phyloP scores from a whole-genome alignment of 257 asterid genomes.

The Verbascum thapsus region DNA sequence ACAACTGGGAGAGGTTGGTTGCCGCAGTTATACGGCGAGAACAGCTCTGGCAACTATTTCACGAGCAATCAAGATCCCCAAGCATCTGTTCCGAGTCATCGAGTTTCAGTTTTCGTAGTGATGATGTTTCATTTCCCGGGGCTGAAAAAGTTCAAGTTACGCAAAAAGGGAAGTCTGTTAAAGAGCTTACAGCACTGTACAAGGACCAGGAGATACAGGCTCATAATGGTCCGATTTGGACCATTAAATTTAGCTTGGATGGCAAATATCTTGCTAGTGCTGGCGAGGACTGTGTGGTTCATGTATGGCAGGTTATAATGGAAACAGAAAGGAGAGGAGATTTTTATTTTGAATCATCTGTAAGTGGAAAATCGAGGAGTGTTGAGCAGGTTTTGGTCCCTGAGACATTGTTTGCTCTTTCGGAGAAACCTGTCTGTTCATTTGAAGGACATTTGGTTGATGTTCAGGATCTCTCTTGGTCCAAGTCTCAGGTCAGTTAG shows the following conservation, averaged over 20 bases:
- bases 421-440: constrained; percentile 86
- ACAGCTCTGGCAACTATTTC: no score
- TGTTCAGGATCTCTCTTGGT: constrained; percentile 96
- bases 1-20: no score
- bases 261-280: constrained; percentile 98
- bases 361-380: constrained; percentile 77
- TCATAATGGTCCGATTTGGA: constrained; percentile 93
- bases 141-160: constrained; percentile 79
- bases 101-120: no score
- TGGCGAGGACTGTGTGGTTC: constrained; percentile 95
- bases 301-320: constrained; percentile 86
- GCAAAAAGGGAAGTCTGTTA: constrained; percentile 86
- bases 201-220: constrained; percentile 93
- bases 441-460: constrained; percentile 84
- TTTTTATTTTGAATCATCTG: constrained; percentile 65
- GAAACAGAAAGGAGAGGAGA: constrained; percentile 91
- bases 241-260: constrained; percentile 92
- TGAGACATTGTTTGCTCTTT: constrained; percentile 72
- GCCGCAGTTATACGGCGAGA: no score
- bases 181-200: constrained; percentile 83
- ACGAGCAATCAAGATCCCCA: no score
- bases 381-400: constrained; percentile 85
- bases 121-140: constrained; percentile 75
- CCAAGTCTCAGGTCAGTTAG: constrained; percentile 89
- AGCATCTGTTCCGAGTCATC: no score